Evolutionary conservation across 2,329 filamentous ascomycete species (phyloP), one percentile per base, ranked within the genome.

Genomic region (Mollisia scopiformis): DNA sequence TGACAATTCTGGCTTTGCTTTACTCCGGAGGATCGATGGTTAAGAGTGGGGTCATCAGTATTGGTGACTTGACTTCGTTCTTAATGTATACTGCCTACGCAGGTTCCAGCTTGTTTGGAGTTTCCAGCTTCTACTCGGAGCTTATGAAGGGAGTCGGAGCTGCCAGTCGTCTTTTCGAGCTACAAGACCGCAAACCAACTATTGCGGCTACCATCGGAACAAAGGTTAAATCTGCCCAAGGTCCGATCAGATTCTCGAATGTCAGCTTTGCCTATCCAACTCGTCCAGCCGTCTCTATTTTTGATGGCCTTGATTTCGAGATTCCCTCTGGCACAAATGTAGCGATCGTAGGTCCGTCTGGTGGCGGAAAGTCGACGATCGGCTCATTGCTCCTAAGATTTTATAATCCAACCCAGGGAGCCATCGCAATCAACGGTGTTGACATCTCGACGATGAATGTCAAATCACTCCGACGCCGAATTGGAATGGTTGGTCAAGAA

Each of bases 71-170:
- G 46, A 96, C 95, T 1, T 96, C 93, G 0, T 99, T 99, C 77
- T 85, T 99, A 79, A 98, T 99, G 94, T 99, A 98, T 76, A 96
- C 93, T 2, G 94, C 92, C 3, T 98, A 88, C 75, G 86, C 87
- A 6, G 87, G 87, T 2, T 95, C 91, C 52, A 96, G 92, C 76
- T 85, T 99, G 65, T 97, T 98, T 69, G 95, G 95, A 3, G 81
- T 99, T 1, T 97, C 93, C 3, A 92, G 91, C 59, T 99, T 99
- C 78, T 99, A 97, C 77, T 97, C 93, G 0, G 95, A 99, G 74
- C 83, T 99, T 63, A 99, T 99, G 95, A 99, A 99, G 76, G 96
- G 96, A 43, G 94, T 97, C 3, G 95, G 96, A 71, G 95, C 95
- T 43, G 95, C 95, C n/a, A 96, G 90, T 71, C 90, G 95, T 62